Evolutionary conservation across 768 basidiomycete species (phyloP).

Genomic region (Xerocomellus intermedius): DNA sequence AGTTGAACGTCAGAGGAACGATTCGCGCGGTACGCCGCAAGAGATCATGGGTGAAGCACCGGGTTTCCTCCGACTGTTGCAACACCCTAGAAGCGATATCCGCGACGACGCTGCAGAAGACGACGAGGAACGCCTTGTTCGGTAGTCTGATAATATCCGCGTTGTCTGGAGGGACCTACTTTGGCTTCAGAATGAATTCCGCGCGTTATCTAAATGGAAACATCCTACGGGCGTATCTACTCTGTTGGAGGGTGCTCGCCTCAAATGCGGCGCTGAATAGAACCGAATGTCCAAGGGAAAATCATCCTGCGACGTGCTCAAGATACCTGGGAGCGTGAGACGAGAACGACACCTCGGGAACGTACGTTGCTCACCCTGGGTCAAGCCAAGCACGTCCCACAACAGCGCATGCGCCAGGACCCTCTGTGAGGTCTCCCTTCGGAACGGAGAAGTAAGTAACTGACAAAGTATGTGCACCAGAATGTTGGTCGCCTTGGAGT

Average conservation of each 20-base stretch:
- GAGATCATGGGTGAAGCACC: conserved; percentile 52
- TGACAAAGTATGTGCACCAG: conserved; percentile 45
- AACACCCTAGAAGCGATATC: conserved; percentile 45
- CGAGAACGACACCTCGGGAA: neutral
- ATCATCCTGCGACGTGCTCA: conserved; percentile 33
- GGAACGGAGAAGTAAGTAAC: conserved; percentile 21
- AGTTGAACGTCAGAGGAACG: conserved; percentile 41
- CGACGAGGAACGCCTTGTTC: conserved; percentile 40
- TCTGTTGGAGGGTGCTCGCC: conserved; percentile 30
- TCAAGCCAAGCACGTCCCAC: conserved; percentile 20
- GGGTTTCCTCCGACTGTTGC: conserved; percentile 41
- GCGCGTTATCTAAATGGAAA: neutral
- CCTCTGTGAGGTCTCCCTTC: conserved; percentile 20
- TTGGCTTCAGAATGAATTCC: conserved; percentile 13
- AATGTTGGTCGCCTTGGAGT: conserved; percentile 44
- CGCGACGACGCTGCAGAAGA: conserved; percentile 47
- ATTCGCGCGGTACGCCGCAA: conserved; percentile 41
- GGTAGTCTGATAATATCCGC: conserved; percentile 39
- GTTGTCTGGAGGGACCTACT: conserved; percentile 35
- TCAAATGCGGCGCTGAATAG: conserved; percentile 40
- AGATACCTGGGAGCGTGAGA: conserved; percentile 33
- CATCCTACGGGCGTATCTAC: conserved; percentile 34
- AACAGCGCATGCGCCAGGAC: conserved; percentile 20
- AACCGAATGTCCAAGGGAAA: conserved; percentile 40
- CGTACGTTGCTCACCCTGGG: neutral